Evolutionary conservation across 495 filamentous ascomycete genomes (phyloP).

Genomic region (Xylaria cubensis): DNA sequence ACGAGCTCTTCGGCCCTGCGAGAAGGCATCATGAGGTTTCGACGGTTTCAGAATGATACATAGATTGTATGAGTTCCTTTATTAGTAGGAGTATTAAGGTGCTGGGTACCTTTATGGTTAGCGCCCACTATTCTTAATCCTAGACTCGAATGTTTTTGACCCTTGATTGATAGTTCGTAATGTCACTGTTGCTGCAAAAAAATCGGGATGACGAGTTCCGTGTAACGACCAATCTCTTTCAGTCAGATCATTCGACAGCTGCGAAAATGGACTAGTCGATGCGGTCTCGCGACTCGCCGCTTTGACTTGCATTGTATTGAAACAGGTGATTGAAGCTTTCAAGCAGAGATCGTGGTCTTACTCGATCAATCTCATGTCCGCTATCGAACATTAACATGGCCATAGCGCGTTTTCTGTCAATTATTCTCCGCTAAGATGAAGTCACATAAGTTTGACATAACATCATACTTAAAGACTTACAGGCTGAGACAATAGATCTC

Average conservation of each 20-base stretch:
- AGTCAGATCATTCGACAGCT: background rate
- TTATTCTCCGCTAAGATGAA: background rate
- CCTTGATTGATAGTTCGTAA: background rate
- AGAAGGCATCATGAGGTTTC: slow-evolving; percentile 4
- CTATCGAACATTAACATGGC: background rate
- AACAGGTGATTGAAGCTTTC: background rate
- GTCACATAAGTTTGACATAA: too few species aligned
- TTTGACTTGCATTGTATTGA: background rate
- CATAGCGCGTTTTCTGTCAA: background rate
- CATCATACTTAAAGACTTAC: background rate
- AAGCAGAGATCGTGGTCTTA: background rate
- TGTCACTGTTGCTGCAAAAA: background rate
- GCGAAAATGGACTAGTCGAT: background rate
- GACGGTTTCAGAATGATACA: background rate
- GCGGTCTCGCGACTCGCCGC: background rate
- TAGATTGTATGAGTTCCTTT: background rate
- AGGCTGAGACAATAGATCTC: background rate
- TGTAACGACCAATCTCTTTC: background rate
- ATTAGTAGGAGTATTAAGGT: background rate
- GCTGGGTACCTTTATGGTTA: background rate
- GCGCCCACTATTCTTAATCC: background rate
- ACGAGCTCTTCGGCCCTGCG: background rate
- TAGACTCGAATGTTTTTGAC: slow-evolving; percentile 1
- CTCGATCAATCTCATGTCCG: background rate
- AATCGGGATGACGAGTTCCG: background rate